Evolutionary conservation across 2,329 filamentous ascomycete species (phyloP), one percentile per base, ranked within the genome.

Genomic region (Bipolaris gigantea): DNA sequence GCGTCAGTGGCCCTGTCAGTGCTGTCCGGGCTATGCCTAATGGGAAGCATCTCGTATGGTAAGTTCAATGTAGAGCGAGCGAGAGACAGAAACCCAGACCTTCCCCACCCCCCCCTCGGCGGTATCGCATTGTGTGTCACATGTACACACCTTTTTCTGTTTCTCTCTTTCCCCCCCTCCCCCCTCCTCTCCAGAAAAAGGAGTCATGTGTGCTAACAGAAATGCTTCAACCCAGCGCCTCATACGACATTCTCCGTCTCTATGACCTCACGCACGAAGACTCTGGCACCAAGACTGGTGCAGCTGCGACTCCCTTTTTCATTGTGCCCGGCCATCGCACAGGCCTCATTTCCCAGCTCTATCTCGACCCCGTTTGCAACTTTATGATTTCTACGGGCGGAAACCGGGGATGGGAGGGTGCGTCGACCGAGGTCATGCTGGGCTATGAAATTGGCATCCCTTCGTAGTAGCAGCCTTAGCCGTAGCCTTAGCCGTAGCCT

Each of bases 371-470:
- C 4, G 89, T 90, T 0, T 93, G 90, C 71, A 83, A 86, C 16
- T 97, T 92, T 70, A 93, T 99, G 88, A 83, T 99, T 32, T 93
- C 90, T 2, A 90, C 91, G 0, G 92, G 90, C 4, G 94, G 94
- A 0, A 97, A 94, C 58, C 80, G 94, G 58, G 94, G 94, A 0
- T 99, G 94, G 94, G 94, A 97, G 73, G 94, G 94, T 1, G 86
- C 83, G 18, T 87, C 83, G 33, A 97, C 94, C 0, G 94, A 99
- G 77, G 91, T 94, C 0, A 74, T 99, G 56, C 85, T 99, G 50
- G 94, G 94, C 15, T 99, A 99, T 74, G 94, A 99, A 77, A 96
- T 99, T 63, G 79, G 78, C 9, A 79, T 83, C 57, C 66, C 65
- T 19, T 53, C 62, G 8, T 73, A 55, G 10, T 73, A 55, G 60